A percentile compares a stretch with the other conserved stretches of the same genome.
phyloP scores from a whole-genome alignment of 176 grass and related monocot species.

The Themeda triandra region DNA sequence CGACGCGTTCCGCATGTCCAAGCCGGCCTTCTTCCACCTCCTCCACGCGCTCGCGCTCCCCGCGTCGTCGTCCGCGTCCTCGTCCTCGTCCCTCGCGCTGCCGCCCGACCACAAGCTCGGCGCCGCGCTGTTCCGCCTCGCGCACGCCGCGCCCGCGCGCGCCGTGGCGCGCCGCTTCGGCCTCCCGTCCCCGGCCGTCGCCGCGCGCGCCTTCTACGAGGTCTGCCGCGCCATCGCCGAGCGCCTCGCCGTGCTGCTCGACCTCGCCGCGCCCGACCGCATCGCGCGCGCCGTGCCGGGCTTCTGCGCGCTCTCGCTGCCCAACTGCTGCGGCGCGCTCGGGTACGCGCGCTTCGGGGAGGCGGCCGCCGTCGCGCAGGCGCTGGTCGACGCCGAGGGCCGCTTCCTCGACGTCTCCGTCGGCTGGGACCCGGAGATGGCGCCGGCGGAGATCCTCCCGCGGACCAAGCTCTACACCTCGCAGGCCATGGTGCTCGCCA shows the following conservation, averaged over 20 bases:
- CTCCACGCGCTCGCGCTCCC: slow-evolving; percentile 63
- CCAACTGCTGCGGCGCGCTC: slow-evolving; percentile 82
- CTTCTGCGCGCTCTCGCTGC: slow-evolving; percentile 60
- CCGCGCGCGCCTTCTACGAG: slow-evolving; percentile 80
- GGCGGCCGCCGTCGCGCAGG: slow-evolving; percentile 54
- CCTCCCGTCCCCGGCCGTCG: slow-evolving; percentile 47
- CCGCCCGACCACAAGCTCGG: slow-evolving; percentile 76
- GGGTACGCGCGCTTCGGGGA: slow-evolving; percentile 62
- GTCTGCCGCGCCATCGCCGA: slow-evolving; percentile 74
- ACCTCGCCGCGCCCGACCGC: slow-evolving; percentile 56
- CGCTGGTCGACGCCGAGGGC: slow-evolving; percentile 76
- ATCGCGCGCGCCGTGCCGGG: slow-evolving; percentile 61
- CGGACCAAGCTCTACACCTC: slow-evolving; percentile 60
- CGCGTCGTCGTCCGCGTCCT: slow-evolving; percentile 12
- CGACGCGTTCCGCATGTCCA: slow-evolving; percentile 76
- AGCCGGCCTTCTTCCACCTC: slow-evolving; percentile 61
- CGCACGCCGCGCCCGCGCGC: slow-evolving; percentile 58
- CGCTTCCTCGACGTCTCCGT: slow-evolving; percentile 81
- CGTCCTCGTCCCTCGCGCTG: slow-evolving; percentile 31
- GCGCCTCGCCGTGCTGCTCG: slow-evolving; percentile 55
- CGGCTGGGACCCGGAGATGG: slow-evolving; percentile 60
- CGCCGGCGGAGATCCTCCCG: slow-evolving; percentile 52
- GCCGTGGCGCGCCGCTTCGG: slow-evolving; percentile 77
- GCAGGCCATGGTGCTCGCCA: slow-evolving; percentile 49
- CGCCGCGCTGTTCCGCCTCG: slow-evolving; percentile 83